These are phyloP conservation scores for Saposhnikovia divaricata DNA, from an alignment of 129 eudicot species.

Conservation along the genomic window DNA sequence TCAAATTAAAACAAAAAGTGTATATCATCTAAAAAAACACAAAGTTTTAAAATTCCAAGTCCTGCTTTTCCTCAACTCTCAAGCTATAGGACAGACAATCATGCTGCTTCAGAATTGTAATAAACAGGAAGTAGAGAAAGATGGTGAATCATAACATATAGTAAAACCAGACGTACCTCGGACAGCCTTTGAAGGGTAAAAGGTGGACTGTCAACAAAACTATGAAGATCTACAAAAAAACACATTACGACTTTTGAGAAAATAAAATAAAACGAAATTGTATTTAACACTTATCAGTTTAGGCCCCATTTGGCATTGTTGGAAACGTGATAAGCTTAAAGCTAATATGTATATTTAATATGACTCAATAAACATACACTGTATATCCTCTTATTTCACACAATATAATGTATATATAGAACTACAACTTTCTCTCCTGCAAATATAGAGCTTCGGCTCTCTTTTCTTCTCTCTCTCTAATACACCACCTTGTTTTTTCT, in stretches of 20 bases:
- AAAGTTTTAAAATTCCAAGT: neutral
- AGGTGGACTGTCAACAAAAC: conserved; percentile 89
- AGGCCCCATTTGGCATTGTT: too few species aligned
- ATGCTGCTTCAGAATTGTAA: neutral
- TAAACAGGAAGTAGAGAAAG: neutral
- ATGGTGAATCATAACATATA: neutral
- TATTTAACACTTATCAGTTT: neutral
- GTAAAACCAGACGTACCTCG: conserved; percentile 44
- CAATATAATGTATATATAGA: too few species aligned
- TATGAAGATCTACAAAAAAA: conserved; percentile 52
- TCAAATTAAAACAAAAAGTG: neutral
- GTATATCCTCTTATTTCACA: too few species aligned
- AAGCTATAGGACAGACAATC: neutral
- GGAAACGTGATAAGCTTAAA: too few species aligned
- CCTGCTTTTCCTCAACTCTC: neutral
- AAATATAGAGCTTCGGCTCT: too few species aligned
- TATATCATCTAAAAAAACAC: neutral
- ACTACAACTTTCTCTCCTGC: too few species aligned
- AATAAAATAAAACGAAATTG: neutral
- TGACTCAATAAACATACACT: too few species aligned
- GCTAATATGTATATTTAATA: too few species aligned
- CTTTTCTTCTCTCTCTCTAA: too few species aligned
- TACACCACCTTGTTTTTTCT: too few species aligned
- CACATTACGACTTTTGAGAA: neutral
- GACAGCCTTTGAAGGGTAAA: conserved; percentile 88